Conservation (phyloP, 2,329 filamentous ascomycete genomes). For the Xylariales sp. region DNA sequence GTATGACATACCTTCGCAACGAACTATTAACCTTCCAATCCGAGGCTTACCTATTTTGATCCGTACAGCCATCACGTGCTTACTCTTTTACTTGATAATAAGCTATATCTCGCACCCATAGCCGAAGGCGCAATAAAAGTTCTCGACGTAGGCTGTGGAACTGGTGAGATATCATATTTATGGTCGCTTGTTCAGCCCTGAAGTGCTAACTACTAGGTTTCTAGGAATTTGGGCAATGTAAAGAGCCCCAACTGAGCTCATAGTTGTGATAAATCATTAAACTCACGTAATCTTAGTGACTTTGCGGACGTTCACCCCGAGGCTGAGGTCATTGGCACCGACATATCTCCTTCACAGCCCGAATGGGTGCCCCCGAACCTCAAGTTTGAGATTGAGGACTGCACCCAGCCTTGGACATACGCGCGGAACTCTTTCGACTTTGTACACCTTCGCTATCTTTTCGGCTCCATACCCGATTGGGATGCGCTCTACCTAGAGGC, state of each 20-base stretch:
- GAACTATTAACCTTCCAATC: not conserved
- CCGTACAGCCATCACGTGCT: conserved; percentile 46
- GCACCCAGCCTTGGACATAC: conserved; percentile 62
- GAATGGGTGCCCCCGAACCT: conserved; percentile 69
- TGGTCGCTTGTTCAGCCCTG: not conserved
- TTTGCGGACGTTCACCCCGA: conserved; percentile 58
- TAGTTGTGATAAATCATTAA: conserved; percentile 15
- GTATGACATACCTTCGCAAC: conserved; percentile 21
- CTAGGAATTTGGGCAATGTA: conserved; percentile 53
- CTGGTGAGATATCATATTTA: conserved; percentile 43
- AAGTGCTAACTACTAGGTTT: conserved; percentile 20
- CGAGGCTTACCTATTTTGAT: conserved; percentile 9
- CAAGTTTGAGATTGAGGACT: conserved; percentile 72
- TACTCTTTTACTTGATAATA: conserved; percentile 46
- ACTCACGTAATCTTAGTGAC: conserved; percentile 55
- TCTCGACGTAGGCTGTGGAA: conserved; percentile 53
- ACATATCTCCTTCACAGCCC: conserved; percentile 69
- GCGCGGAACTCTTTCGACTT: conserved; percentile 59
- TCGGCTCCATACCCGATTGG: conserved; percentile 65
- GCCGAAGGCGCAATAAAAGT: conserved; percentile 46
- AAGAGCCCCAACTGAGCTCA: conserved; percentile 13
- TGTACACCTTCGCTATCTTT: conserved; percentile 66
- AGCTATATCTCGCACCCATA: conserved; percentile 51
- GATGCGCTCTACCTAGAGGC: conserved; percentile 61
- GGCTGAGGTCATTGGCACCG: conserved; percentile 62